Base-by-base conservation (phyloP, 176 grass and related monocot genomes). In the Phoenix roebelenii region DNA sequence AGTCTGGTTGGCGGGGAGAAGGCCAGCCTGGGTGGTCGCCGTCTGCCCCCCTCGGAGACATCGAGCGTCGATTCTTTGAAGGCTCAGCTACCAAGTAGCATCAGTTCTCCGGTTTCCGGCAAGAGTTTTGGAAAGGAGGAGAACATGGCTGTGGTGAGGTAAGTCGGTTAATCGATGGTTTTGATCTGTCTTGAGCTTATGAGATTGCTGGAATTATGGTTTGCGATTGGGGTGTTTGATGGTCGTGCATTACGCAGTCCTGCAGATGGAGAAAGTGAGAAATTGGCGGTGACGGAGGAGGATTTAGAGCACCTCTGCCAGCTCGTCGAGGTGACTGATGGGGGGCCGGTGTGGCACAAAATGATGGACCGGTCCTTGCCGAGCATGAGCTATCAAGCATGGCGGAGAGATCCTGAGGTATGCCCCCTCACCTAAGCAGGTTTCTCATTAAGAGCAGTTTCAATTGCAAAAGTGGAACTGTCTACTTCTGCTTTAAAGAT, bases 341-440 rank as follows among this genome's bases (percentile, higher is more conserved):
- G 81, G 15, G 89, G 85, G 12, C 81, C 78, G 15, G 35, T 77
- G 4, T 95, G 89, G 89, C 83, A 79, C 52, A 76, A 88, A 50
- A 95, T 95, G 89, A 95, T 89, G 89, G 81, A 95, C 61, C 84
- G 73, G 70, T 52, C 72, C 17, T 71, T 89, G 64, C 71, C 84
- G 57, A 75, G 51, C 70, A 77, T 95, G 74, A 82, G 67, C 30
- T 95, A 89, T 59, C 67, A 85, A 67, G 89, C 89, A 15, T 95
- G 89, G 89, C 82, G 89, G 57, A 95, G 85, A 85, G 85, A 95
- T 61, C 52, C 81, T 4, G 63, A 82, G 85, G 89, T 89, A 68
- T 62, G 35, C 35, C 35, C 9, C 9, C 32, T 9, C 32, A 9
- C 7, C 32, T 35, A 44, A 44, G 35, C 10, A 2, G 35, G 35